Conservation (phyloP, 2,329 filamentous ascomycete genomes). For the Sporothrix dimorphospora region DNA sequence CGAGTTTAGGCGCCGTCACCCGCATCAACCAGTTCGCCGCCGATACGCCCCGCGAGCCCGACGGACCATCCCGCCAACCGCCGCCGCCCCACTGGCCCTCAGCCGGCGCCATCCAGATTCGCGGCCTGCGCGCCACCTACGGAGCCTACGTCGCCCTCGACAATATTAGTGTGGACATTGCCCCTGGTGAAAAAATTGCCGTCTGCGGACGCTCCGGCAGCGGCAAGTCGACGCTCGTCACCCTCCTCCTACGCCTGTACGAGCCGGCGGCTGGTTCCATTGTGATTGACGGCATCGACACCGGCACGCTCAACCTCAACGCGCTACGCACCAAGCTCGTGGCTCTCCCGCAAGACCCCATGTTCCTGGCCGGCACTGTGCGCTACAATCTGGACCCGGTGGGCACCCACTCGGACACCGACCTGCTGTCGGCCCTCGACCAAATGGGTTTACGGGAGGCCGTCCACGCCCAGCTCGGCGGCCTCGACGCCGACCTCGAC, state of each 20-base stretch:
- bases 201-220: conserved; percentile 44
- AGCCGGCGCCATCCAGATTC: conserved; percentile 19
- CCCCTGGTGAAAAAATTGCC: conserved; percentile 41
- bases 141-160: conserved; percentile 32
- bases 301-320: conserved; percentile 40
- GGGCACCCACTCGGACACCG: conserved; percentile 54
- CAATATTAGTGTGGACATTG: conserved; percentile 37
- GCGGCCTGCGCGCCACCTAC: conserved; percentile 14
- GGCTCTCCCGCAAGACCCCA: conserved; percentile 47
- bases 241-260: conserved; percentile 53
- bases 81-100: conserved; percentile 21
- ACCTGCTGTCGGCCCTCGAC: conserved; percentile 62
- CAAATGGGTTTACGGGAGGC: conserved; percentile 51
- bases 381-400: conserved; percentile 67
- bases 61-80: background rate
- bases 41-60: conserved; percentile 26
- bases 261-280: conserved; percentile 49
- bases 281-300: conserved; percentile 50
- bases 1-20: conserved; percentile 37
- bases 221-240: conserved; percentile 39
- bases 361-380: conserved; percentile 45
- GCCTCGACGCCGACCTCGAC: conserved; percentile 39
- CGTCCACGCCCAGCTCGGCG: conserved; percentile 52
- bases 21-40: conserved; percentile 31
- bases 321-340: conserved; percentile 44